A percentile compares a stretch with the other conserved stretches of the same genome.
Evolutionary conservation across 768 basidiomycete genomes (phyloP).

Genomic region (Hydnomerulius pinastri): DNA sequence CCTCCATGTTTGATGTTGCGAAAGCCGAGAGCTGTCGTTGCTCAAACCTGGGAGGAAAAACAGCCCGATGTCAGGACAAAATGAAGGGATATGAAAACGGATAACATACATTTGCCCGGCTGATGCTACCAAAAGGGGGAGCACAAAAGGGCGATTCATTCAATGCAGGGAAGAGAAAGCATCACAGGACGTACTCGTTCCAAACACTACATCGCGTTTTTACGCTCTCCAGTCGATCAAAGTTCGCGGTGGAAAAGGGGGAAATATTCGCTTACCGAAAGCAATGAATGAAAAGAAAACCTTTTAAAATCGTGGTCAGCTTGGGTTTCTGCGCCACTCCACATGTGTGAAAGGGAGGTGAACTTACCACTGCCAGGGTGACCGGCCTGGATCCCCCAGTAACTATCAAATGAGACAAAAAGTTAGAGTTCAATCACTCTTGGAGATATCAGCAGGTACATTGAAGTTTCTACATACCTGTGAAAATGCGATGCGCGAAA

Average conservation of each 20-base stretch:
- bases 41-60: constrained; percentile 12
- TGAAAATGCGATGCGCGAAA: constrained; percentile 25
- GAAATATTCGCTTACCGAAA: constrained; percentile 19
- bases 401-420: constrained; percentile 10
- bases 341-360: background rate
- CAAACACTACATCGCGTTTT: constrained; percentile 29
- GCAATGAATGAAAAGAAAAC: constrained; percentile 17
- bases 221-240: constrained; percentile 13
- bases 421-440: background rate
- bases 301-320: constrained; percentile 3
- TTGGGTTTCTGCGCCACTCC: background rate
- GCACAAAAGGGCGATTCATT: background rate
- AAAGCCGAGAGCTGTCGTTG: constrained; percentile 25
- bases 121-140: constrained; percentile 11
- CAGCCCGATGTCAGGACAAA: constrained; percentile 7
- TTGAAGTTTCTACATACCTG: constrained; percentile 18
- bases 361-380: constrained; percentile 20
- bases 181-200: constrained; percentile 24
- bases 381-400: constrained; percentile 18
- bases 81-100: background rate
- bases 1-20: constrained; percentile 18
- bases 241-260: background rate
- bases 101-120: constrained; percentile 29
- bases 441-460: too few species aligned
- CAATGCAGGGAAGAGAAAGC: background rate